phyloP scores from a whole-genome alignment of 2,329 filamentous ascomycete genomes.

The Macrophomina tecta region DNA sequence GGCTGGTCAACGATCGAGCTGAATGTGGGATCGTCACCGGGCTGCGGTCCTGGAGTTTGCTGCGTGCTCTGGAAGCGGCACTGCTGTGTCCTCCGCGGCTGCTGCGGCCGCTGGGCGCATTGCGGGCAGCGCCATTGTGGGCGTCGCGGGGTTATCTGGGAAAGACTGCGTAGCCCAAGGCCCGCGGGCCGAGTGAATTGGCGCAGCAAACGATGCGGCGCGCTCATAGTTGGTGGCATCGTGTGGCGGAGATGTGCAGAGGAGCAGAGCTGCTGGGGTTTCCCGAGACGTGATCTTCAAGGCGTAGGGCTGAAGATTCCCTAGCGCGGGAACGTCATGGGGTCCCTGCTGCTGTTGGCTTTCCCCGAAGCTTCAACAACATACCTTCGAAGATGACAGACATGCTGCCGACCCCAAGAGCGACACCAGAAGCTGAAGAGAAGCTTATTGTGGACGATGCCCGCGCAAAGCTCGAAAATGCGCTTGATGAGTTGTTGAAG shows the following conservation, averaged over 20 bases:
- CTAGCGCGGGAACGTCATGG: slow-evolving; percentile 15
- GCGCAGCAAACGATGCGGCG: neutral
- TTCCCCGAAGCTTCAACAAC: slow-evolving; percentile 1
- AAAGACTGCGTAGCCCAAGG: neutral
- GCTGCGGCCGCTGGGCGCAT: slow-evolving; percentile 6
- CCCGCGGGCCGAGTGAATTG: slow-evolving; percentile 12
- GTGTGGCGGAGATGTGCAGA: slow-evolving; percentile 5
- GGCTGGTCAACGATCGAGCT: slow-evolving; percentile 87
- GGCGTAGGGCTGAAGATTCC: slow-evolving; percentile 22
- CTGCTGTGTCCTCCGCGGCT: slow-evolving; percentile 25
- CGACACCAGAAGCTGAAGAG: neutral
- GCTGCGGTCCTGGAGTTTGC: slow-evolving; percentile 49
- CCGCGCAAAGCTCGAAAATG: slow-evolving; percentile 40
- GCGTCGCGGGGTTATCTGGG: neutral
- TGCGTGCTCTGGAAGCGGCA: slow-evolving; percentile 30
- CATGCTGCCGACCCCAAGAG: neutral
- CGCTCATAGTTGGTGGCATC: slow-evolving; percentile 1
- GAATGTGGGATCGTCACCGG: slow-evolving; percentile 79
- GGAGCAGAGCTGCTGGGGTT: slow-evolving; percentile 7
- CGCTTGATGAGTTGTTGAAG: slow-evolving; percentile 68
- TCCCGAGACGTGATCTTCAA: slow-evolving; percentile 11
- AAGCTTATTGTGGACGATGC: neutral
- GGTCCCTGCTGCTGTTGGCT: slow-evolving; percentile 1
- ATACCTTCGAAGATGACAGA: slow-evolving; percentile 2
- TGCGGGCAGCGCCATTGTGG: slow-evolving; percentile 27